Conservation (phyloP, 345 rosid species). For the Leavenworthia alabamica region DNA sequence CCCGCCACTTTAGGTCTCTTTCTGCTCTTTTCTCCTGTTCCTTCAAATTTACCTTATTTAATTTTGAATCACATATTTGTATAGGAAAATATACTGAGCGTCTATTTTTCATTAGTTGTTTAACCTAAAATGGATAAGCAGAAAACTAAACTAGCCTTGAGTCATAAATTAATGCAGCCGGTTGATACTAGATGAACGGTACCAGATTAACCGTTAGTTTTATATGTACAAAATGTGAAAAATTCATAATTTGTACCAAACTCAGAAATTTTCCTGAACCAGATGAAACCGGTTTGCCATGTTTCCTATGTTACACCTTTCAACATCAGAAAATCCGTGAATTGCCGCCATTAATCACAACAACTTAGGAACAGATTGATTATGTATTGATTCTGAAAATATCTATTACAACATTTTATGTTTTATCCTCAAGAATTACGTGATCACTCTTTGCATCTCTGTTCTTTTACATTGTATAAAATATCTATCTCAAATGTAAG, state of each 20-base stretch:
- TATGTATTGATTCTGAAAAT: too few relatives aligned
- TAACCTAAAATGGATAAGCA: conserved; percentile 9
- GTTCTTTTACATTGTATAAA: conserved; percentile 8
- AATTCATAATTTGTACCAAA: background rate
- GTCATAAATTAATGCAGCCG: background rate
- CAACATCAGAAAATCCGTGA: conserved; percentile 20
- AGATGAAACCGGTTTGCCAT: background rate
- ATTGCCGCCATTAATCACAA: conserved; percentile 5
- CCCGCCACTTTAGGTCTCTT: conserved; percentile 46
- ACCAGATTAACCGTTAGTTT: background rate
- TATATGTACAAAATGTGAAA: background rate
- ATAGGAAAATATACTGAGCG: background rate
- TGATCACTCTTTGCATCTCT: conserved; percentile 12
- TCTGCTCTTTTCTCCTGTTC: too few relatives aligned
- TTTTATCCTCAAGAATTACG: conserved; percentile 21
- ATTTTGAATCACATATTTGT: background rate
- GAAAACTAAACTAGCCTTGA: background rate
- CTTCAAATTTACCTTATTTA: background rate
- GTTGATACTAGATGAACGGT: too few relatives aligned
- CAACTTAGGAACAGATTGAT: conserved; percentile 1
- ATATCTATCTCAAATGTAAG: too few relatives aligned
- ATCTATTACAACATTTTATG: conserved; percentile 17
- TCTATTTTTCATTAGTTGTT: too few relatives aligned
- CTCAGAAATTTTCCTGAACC: background rate
- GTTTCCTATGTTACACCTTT: too few relatives aligned